phyloP scores from a whole-genome alignment of 108 stramenopile species.

The Fistulifera pelliculosa region DNA sequence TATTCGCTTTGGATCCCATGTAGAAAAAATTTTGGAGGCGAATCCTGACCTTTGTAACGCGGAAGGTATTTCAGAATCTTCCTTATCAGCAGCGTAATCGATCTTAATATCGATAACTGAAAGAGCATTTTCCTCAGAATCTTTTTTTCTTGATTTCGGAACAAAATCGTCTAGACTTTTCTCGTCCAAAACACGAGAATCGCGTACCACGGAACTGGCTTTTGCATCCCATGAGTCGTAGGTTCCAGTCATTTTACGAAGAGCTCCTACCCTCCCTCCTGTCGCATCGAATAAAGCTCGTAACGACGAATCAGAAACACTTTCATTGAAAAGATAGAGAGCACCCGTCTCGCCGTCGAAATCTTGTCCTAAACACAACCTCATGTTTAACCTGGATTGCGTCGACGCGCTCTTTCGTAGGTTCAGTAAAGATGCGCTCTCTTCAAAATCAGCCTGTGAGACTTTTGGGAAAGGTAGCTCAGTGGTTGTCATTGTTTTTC shows the following conservation, averaged over 20 bases:
- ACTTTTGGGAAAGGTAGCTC: constrained; percentile 44
- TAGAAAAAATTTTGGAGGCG: constrained; percentile 47
- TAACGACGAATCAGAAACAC: constrained; percentile 60
- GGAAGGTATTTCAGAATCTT: constrained; percentile 7
- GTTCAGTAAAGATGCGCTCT: constrained; percentile 1
- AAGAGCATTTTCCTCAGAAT: not conserved
- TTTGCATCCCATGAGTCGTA: constrained; percentile 11
- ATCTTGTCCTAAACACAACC: constrained; percentile 34
- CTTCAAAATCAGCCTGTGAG: constrained; percentile 10
- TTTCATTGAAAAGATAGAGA: constrained; percentile 57
- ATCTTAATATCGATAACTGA: constrained; percentile 14
- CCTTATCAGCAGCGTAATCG: constrained; percentile 4
- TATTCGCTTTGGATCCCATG: constrained; percentile 60
- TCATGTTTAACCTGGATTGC: constrained; percentile 14
- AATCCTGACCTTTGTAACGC: constrained; percentile 32
- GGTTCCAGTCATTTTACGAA: not conserved
- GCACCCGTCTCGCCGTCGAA: constrained; percentile 68
- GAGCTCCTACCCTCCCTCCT: constrained; percentile 22
- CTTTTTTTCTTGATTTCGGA: constrained; percentile 7
- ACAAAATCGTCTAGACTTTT: constrained; percentile 30
- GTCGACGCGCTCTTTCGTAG: constrained; percentile 10
- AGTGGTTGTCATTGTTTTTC: constrained; percentile 60
- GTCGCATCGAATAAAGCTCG: constrained; percentile 47
- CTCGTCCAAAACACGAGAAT: constrained; percentile 15
- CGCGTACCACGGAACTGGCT: constrained; percentile 12